Conservation (phyloP, 2,329 filamentous ascomycete genomes). For the Cucurbitaria berberidis region DNA sequence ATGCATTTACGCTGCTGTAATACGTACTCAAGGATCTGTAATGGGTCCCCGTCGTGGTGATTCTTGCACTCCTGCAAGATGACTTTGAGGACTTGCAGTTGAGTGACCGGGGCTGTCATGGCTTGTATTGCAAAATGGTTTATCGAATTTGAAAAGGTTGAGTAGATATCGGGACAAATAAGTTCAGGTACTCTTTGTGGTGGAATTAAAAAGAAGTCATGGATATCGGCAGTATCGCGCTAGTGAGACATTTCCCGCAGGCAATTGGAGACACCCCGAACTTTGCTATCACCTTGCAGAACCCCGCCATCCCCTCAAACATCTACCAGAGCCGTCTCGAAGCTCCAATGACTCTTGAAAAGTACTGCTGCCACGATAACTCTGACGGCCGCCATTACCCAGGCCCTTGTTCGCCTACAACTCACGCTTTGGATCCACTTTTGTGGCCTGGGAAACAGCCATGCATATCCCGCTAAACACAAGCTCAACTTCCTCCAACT, state of each 20-base stretch:
- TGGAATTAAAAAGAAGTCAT: neutral
- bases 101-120: neutral
- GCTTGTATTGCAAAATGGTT: neutral
- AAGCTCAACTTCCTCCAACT: no score
- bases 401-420: neutral
- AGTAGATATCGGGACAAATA: neutral
- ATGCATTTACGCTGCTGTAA: neutral
- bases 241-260: neutral
- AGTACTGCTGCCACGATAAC: neutral
- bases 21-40: neutral
- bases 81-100: neutral
- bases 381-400: neutral
- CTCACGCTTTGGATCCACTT: no score
- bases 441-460: neutral
- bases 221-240: neutral
- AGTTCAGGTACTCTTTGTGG: neutral
- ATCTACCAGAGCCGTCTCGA: neutral
- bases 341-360: neutral
- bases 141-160: neutral
- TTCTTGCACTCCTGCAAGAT: neutral
- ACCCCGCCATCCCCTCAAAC: neutral
- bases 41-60: neutral
- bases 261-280: neutral
- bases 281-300: neutral
- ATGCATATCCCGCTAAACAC: neutral